These are phyloP conservation scores for Phialophora tarda DNA, from an alignment of 2,329 filamentous ascomycete species.

Conservation along the genomic window DNA sequence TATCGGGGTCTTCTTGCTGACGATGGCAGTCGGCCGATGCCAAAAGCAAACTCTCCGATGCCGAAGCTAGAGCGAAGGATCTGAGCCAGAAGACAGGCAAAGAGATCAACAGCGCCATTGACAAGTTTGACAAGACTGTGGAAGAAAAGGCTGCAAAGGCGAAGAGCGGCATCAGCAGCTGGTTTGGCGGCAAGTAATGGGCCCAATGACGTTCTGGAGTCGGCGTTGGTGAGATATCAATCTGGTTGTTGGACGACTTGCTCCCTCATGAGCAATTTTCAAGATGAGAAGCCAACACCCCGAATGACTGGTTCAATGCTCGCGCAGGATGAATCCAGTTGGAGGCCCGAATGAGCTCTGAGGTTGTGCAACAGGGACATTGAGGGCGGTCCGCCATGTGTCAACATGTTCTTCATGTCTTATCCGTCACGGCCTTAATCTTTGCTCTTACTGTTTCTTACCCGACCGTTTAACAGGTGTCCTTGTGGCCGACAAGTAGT, in stretches of 20 bases:
- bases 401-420: background rate
- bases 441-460: background rate
- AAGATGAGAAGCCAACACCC: constrained; percentile 8
- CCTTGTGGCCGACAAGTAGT: background rate
- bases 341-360: background rate
- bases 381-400: background rate
- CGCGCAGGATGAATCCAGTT: background rate
- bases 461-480: background rate
- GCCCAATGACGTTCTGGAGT: constrained; percentile 8
- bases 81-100: constrained; percentile 67
- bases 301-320: background rate
- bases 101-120: constrained; percentile 62
- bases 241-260: constrained; percentile 9
- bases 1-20: constrained; percentile 14
- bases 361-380: background rate
- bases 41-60: constrained; percentile 62
- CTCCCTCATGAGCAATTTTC: background rate
- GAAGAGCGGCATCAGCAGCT: constrained; percentile 81
- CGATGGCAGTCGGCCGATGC: constrained; percentile 46
- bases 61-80: constrained; percentile 68
- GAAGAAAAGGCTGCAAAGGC: constrained; percentile 79
- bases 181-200: constrained; percentile 69
- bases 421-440: background rate
- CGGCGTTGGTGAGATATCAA: constrained; percentile 27
- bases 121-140: constrained; percentile 82